Conservation (phyloP, 805 yeast species). For the Candida orba region DNA sequence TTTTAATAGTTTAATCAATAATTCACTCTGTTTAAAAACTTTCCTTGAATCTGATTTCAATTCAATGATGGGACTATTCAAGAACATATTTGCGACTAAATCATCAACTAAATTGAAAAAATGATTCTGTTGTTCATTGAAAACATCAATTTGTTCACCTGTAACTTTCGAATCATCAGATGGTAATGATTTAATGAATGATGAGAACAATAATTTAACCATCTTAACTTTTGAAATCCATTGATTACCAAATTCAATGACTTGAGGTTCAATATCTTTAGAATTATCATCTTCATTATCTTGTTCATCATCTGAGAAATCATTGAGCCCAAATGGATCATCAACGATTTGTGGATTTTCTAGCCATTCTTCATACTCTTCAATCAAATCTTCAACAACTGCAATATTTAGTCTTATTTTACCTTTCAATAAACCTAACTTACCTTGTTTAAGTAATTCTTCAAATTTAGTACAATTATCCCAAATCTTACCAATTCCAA, state of each 20-base stretch:
- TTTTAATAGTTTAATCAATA: slow-evolving; percentile 26
- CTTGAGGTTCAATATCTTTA: slow-evolving; percentile 28
- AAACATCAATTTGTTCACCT: slow-evolving; percentile 41
- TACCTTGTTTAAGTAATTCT: slow-evolving; percentile 39
- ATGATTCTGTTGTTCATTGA: slow-evolving; percentile 35
- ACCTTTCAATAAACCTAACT: slow-evolving; percentile 42
- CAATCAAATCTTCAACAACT: slow-evolving; percentile 54
- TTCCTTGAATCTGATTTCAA: slow-evolving; percentile 27
- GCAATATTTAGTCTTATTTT: slow-evolving; percentile 37
- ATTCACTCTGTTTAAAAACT: slow-evolving; percentile 16
- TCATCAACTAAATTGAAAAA: slow-evolving; percentile 48
- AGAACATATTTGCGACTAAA: slow-evolving; percentile 48
- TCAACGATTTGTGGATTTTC: slow-evolving; percentile 44
- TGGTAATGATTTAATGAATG: slow-evolving; percentile 54
- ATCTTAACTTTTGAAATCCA: slow-evolving; percentile 52
- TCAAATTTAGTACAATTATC: slow-evolving; percentile 47
- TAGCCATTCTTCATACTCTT: slow-evolving; percentile 64
- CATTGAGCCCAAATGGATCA: slow-evolving; percentile 45
- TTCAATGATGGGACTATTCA: slow-evolving; percentile 24
- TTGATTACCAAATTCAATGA: slow-evolving; percentile 33
- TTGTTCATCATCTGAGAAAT: slow-evolving; percentile 25
- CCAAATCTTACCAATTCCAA: slow-evolving; percentile 67
- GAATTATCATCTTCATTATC: slow-evolving; percentile 22
- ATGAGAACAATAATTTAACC: slow-evolving; percentile 49
- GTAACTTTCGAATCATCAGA: slow-evolving; percentile 22